These are phyloP conservation scores for Aspergillus steynii DNA, from an alignment of 495 filamentous ascomycete genomes.

Conservation along the genomic window DNA sequence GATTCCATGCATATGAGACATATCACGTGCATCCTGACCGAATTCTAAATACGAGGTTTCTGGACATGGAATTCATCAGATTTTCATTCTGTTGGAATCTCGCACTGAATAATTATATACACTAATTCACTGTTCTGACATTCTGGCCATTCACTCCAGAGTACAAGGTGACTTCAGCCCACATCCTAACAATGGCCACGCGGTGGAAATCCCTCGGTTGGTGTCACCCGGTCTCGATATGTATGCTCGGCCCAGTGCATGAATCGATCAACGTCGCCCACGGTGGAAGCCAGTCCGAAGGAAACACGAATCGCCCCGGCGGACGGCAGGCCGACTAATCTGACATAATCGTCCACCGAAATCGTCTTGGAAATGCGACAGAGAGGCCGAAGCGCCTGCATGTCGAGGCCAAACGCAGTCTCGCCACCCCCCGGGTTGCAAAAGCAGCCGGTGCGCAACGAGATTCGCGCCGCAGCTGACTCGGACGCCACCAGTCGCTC, in stretches of 20 bases:
- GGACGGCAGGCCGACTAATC: slow-evolving; percentile 8
- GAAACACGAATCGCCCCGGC: slow-evolving; percentile 12
- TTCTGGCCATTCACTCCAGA: no score
- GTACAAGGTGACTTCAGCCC: no score
- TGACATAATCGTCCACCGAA: slow-evolving; percentile 8
- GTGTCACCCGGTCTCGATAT: slow-evolving; percentile 10
- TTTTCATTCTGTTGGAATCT: not conserved
- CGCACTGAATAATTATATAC: not conserved
- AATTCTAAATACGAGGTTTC: not conserved
- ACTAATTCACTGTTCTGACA: not conserved
- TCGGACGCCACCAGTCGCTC: slow-evolving; percentile 13
- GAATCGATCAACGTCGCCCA: slow-evolving; percentile 11
- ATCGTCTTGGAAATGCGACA: not conserved
- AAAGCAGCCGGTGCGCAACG: slow-evolving; percentile 14
- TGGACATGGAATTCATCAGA: not conserved
- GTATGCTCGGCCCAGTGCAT: not conserved
- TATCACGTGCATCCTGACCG: not conserved
- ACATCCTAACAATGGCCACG: slow-evolving; percentile 5
- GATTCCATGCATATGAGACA: not conserved
- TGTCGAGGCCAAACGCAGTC: slow-evolving; percentile 4
- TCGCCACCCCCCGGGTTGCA: slow-evolving; percentile 12
- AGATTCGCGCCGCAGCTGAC: slow-evolving; percentile 6
- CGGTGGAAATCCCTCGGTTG: not conserved
- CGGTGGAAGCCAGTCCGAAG: slow-evolving; percentile 10
- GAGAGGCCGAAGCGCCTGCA: not conserved